Conservation (phyloP, 768 basidiomycete species). For the Tricholoma saponaceum region DNA sequence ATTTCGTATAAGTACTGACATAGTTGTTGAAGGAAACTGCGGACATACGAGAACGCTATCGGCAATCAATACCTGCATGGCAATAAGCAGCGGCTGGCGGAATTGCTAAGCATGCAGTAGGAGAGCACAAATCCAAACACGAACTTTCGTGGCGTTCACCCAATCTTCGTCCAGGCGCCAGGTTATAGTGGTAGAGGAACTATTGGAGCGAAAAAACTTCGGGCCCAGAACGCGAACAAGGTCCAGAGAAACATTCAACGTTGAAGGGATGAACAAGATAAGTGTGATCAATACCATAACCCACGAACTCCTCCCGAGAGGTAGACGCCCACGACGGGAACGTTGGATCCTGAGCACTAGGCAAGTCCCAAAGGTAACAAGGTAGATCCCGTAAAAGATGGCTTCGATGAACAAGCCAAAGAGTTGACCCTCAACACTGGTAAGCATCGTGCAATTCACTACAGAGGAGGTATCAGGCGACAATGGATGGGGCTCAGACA, state of each 20-base stretch:
- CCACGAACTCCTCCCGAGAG: neutral
- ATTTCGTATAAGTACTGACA: neutral
- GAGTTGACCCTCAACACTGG: conserved; percentile 9
- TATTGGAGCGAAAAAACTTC: neutral
- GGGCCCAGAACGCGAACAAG: neutral
- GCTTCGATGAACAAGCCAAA: neutral
- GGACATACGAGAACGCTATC: neutral
- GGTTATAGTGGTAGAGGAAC: neutral
- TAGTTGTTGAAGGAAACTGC: neutral
- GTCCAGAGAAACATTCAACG: neutral
- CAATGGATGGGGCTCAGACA: too few species aligned
- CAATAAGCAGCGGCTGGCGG: neutral
- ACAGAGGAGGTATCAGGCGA: too few species aligned
- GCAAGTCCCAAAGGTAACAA: neutral
- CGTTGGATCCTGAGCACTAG: neutral
- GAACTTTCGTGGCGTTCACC: neutral
- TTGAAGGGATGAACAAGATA: neutral
- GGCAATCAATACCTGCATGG: neutral
- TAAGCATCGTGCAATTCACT: too few species aligned
- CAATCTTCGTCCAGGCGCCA: too few species aligned
- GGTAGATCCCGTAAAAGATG: neutral
- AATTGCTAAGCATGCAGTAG: neutral
- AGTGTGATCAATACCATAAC: neutral
- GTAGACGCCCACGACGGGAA: neutral
- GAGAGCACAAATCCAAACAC: neutral